These are phyloP conservation scores for Globisporangium paroecandrum DNA, from an alignment of 352 stramenopile species.

Conservation along the genomic window DNA sequence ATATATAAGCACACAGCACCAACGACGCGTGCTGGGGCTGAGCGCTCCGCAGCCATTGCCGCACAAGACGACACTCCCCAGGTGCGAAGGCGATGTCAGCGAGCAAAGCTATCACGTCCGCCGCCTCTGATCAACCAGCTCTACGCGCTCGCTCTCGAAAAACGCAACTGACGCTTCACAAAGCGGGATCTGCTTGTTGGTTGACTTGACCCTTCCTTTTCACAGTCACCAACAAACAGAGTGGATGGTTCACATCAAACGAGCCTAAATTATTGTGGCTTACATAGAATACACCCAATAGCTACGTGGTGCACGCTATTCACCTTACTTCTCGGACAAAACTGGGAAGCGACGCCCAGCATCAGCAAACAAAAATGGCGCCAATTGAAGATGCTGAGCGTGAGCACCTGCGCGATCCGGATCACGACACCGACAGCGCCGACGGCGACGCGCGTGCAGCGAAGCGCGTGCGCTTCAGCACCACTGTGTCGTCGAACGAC, in stretches of 20 bases:
- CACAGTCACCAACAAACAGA: constrained; percentile 1
- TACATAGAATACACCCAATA: constrained; percentile 9
- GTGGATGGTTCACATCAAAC: constrained; percentile 23
- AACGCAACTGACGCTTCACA: constrained; percentile 19
- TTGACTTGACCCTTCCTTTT: not conserved
- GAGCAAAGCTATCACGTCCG: no score
- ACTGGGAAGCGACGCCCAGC: not conserved
- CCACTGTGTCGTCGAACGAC: constrained; percentile 41
- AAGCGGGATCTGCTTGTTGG: not conserved
- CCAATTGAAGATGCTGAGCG: constrained; percentile 19
- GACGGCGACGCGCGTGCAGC: constrained; percentile 14
- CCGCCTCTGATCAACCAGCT: no score
- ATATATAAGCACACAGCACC: not conserved
- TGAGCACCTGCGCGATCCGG: not conserved
- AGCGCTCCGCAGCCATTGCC: not conserved
- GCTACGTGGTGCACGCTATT: constrained; percentile 1
- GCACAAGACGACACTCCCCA: not conserved
- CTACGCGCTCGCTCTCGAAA: constrained; percentile 18
- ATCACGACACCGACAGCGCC: constrained; percentile 1
- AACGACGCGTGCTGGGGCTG: not conserved
- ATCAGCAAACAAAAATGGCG: constrained; percentile 28
- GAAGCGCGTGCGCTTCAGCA: constrained; percentile 71
- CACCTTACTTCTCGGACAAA: not conserved
- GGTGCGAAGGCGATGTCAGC: no score
- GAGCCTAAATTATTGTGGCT: constrained; percentile 4